Base-by-base conservation (phyloP, 2,329 filamentous ascomycete species). In the Colletotrichum cuscutae region DNA sequence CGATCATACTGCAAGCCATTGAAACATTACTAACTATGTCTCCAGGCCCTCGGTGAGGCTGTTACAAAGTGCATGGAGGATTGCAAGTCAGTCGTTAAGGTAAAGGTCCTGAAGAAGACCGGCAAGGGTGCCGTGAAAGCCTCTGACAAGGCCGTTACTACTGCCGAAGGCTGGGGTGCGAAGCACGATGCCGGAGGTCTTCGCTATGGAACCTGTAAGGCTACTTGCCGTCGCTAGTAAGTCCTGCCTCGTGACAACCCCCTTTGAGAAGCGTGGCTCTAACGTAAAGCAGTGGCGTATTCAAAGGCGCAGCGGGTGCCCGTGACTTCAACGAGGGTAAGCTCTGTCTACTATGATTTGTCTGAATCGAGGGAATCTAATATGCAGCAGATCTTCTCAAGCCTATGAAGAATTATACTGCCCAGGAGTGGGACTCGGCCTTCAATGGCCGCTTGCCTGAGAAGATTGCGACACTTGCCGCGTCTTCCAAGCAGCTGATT, bases 151-250 rank as follows among this genome's bases (percentile, higher is more conserved):
- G 71, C 71, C 32, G 5, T 59, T 6, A 5, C 9, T 74, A 76
- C 81, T 86, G 30, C 82, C 83, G 63, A 81, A 79, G 75, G 80
- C 74, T 60, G 75, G 76, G 42, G 66, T 28, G 30, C 28, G 26
- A 26, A 35, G 11, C 59, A 30, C 22, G 26, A 71, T 19, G 65
- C 67, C 0, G 74, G 75, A 3, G 75, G 76, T 22, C 26, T 79
- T 59, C n/a, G 68, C 2, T 74, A 77, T 77, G 9, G 64, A 71
- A 74, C 80, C 71, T 72, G 76, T 71, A 42, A 80, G 72, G 76
- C 75, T 6, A 84, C 87, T 2, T 87, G 87, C 63, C 82, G 87
- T 53, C 83, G 89, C 57, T 76, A 85, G 66, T 89, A 88, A 5
- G 82, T 83, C 5, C 24, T 13, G 3, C 8, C 6, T 22, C 12